Conservation (phyloP, 805 yeast species). For the Candida palmyrensis region DNA sequence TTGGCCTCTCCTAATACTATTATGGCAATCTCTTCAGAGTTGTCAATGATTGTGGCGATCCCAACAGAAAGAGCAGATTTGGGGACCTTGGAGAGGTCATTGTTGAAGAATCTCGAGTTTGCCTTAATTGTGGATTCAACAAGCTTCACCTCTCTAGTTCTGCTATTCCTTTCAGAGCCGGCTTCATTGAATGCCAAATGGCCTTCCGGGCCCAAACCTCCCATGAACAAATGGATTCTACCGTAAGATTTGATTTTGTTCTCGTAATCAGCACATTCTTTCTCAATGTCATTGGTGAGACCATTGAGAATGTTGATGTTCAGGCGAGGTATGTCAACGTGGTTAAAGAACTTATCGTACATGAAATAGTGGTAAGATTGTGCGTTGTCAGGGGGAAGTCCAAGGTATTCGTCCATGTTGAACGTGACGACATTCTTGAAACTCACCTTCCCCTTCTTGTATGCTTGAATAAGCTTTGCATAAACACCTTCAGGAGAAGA, state of each 20-base stretch:
- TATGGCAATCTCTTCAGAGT: conserved; percentile 47
- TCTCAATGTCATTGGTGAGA: conserved; percentile 38
- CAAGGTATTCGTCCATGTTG: conserved; percentile 59
- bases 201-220: conserved; percentile 60
- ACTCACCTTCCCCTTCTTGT: conserved; percentile 36
- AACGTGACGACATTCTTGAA: conserved; percentile 53
- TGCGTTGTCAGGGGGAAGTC: conserved; percentile 40
- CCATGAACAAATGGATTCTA: conserved; percentile 48
- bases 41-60: conserved; percentile 51
- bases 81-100: conserved; percentile 45
- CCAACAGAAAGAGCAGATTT: conserved; percentile 50
- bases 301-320: conserved; percentile 55
- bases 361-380: conserved; percentile 57
- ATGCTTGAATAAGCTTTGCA: conserved; percentile 37
- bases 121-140: conserved; percentile 49
- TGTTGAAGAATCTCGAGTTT: conserved; percentile 48
- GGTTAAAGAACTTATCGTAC: conserved; percentile 51
- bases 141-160: conserved; percentile 42
- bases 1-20: conserved; percentile 48
- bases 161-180: conserved; percentile 43
- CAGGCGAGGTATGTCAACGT: conserved; percentile 45
- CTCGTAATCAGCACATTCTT: conserved; percentile 47
- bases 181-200: conserved; percentile 58
- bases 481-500: conserved; percentile 57
- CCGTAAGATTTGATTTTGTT: conserved; percentile 43